Evolutionary conservation across 176 grass and related monocot genomes (phyloP).

Genomic region (Cenchrus americanus): DNA sequence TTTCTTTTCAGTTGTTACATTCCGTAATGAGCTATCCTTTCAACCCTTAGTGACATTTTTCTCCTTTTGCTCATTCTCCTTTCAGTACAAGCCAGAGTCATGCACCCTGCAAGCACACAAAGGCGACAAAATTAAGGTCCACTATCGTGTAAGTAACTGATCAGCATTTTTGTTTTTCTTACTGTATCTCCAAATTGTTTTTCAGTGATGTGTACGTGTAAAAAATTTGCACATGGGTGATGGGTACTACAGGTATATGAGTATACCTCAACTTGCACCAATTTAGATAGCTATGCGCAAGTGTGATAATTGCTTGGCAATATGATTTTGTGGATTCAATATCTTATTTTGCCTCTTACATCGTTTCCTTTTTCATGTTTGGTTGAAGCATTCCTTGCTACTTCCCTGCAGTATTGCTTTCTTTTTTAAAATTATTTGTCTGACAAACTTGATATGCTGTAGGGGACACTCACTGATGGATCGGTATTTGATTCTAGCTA

Average conservation of each 20-base stretch:
- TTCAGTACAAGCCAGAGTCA: conserved; percentile 80
- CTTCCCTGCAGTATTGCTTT: background rate
- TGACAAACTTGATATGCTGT: conserved; percentile 43
- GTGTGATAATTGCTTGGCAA: background rate
- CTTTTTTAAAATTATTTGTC: background rate
- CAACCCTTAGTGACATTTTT: conserved; percentile 3
- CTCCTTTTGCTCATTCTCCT: conserved; percentile 31
- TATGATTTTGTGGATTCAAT: conserved; percentile 1
- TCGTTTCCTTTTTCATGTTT: background rate
- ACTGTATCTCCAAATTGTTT: background rate
- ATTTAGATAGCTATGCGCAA: conserved; percentile 20
- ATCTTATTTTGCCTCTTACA: background rate
- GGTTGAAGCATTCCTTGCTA: background rate
- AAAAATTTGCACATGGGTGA: background rate
- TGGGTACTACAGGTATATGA: background rate
- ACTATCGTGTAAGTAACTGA: conserved; percentile 74
- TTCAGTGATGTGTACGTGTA: background rate
- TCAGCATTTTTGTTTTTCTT: background rate
- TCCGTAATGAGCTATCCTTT: background rate
- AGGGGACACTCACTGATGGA: conserved; percentile 93
- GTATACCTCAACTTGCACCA: too few relatives aligned
- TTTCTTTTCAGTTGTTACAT: background rate
- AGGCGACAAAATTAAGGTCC: conserved; percentile 85
- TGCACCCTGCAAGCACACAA: conserved; percentile 86
- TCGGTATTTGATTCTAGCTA: conserved; percentile 91